Base-by-base conservation (phyloP, 345 rosid species). In the Cardamine occulta region DNA sequence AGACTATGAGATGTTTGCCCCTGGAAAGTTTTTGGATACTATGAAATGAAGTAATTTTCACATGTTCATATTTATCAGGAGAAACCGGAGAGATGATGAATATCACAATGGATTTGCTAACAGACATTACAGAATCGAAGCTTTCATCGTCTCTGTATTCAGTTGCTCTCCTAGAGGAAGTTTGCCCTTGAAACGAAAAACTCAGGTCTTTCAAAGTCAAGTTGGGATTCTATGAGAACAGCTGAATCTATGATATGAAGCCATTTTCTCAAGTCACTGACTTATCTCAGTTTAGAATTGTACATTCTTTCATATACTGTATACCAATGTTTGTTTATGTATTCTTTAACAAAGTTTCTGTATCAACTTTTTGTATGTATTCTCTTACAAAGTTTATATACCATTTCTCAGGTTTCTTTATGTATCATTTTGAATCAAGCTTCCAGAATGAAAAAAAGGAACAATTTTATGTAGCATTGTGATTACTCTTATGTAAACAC, bases 291-390 rank as follows among this genome's bases (percentile, higher is more conserved):
- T 28, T 34, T 12, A 6, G 21, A 47, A 47, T 7, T 70, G 75
- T 70, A 70, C 75, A 77, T 77, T 55, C 24, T 44, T 53, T 44
- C 53, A 9, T 45, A 45, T 8, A 52, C 18, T 29, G 47, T 52
- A 44, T 42, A 55, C 45, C 26, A 63, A 63, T 70, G 71, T 61
- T 55, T 49, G 6, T 59, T 49, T 3, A 45, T 74, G 65, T 64
- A 54, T 53, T 56, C 55, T 56, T 29, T 28, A 42, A 63, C 72
- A 55, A 31, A 42, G 44, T 6, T 2, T n/a, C 23, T 65, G n/a
- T 65, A 48, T 15, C 67, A 28, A 18, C 28, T 37, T 66, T 49
- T 49, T 52, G 68, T 75, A 68, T 66, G 68, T 59, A 74, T 23
- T 35, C 66, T 14, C 23, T 57, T 44, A 11, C 66, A 49, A 35